Percentiles rank a stretch among this genome's conserved stretches.
phyloP scores from a whole-genome alignment of 2,329 filamentous ascomycete species.

The Paraphaeosphaeria sporulosa region DNA sequence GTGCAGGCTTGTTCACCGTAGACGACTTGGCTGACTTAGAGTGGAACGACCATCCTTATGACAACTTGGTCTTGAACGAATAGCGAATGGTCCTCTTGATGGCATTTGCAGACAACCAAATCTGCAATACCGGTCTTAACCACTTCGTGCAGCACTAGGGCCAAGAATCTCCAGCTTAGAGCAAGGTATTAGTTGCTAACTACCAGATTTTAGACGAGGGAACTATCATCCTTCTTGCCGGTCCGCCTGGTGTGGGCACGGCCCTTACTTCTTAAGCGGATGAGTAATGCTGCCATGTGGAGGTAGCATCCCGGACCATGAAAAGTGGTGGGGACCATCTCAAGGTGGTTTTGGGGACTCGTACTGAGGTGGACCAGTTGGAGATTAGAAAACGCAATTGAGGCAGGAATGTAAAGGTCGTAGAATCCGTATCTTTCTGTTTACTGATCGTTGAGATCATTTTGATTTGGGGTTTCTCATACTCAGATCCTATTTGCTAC shows the following conservation, averaged over 20 bases:
- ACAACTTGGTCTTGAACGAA: conserved; percentile 9
- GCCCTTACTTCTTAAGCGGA: conserved; percentile 30
- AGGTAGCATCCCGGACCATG: not conserved
- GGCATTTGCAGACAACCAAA: conserved; percentile 8
- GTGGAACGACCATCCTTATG: conserved; percentile 12
- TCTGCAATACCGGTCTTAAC: conserved; percentile 5
- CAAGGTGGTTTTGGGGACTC: conserved; percentile 3
- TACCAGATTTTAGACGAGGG: not conserved
- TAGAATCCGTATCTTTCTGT: too few relatives aligned
- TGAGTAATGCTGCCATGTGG: not conserved
- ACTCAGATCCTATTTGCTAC: too few relatives aligned
- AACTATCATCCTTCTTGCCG: conserved; percentile 16
- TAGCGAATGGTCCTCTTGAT: conserved; percentile 6
- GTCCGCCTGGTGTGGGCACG: conserved; percentile 53
- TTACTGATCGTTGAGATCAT: too few relatives aligned
- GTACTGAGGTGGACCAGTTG: not conserved
- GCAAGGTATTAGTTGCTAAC: not conserved
- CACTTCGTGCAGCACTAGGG: conserved; percentile 13
- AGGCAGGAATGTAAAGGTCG: not conserved
- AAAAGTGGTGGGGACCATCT: conserved; percentile 8
- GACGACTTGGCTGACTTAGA: conserved; percentile 8
- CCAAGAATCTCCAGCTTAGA: not conserved
- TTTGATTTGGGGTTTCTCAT: too few relatives aligned
- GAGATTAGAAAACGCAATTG: conserved; percentile 1
- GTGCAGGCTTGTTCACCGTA: conserved; percentile 1